phyloP scores from a whole-genome alignment of 176 grass and related monocot species.

The Calamus simplicifolius region DNA sequence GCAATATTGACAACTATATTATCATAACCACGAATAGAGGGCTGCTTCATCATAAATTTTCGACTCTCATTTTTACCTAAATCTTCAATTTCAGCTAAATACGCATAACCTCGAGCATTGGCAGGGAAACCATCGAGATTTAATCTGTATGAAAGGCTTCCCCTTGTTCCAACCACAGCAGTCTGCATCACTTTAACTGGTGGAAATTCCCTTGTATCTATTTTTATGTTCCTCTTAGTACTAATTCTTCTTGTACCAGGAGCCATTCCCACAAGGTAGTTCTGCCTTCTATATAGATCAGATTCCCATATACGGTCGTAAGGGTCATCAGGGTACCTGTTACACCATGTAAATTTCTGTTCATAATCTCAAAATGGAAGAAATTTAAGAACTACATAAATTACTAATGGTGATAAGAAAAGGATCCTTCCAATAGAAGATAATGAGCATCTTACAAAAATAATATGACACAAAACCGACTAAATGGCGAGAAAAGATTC shows the following conservation, averaged over 20 bases:
- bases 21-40: not conserved
- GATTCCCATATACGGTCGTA: slow-evolving; percentile 12
- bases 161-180: slow-evolving; percentile 6
- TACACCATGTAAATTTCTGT: not conserved
- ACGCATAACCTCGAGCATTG: slow-evolving; percentile 11
- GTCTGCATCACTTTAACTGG: slow-evolving; percentile 6
- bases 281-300: slow-evolving; percentile 8
- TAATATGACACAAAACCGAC: too few species aligned
- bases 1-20: slow-evolving; percentile 3
- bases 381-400: too few species aligned
- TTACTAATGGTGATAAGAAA: too few species aligned
- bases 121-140: slow-evolving; percentile 4
- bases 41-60: not conserved
- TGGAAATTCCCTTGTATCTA: not conserved
- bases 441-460: too few species aligned
- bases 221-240: slow-evolving; percentile 3
- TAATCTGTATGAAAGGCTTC: slow-evolving; percentile 6
- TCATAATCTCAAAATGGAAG: too few species aligned
- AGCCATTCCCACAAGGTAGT: slow-evolving; percentile 11
- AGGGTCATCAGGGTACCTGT: slow-evolving; percentile 5
- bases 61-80: slow-evolving; percentile 7
- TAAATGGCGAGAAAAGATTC: too few species aligned
- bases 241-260: not conserved
- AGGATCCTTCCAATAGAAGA: too few species aligned
- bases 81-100: slow-evolving; percentile 11